Percentiles rank a stretch among this genome's conserved stretches.
These are phyloP conservation scores for Byssochlamys sp. DNA, from an alignment of 2,329 filamentous ascomycete genomes.

Conservation along the genomic window DNA sequence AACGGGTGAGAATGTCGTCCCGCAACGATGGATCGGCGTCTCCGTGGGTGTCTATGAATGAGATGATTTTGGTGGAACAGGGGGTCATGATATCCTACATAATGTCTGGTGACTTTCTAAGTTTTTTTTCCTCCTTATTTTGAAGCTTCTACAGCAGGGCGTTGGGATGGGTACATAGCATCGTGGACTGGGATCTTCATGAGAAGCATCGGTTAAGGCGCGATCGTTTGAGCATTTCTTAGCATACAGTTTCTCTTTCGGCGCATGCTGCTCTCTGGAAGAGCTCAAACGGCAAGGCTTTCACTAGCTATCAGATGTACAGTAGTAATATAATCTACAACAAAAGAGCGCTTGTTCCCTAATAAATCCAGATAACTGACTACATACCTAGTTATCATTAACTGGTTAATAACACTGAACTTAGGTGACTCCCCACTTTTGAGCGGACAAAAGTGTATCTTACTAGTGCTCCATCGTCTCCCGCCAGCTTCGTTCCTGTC, in stretches of 20 bases:
- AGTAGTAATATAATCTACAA: not conserved
- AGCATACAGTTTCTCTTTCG: not conserved
- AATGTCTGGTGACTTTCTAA: not conserved
- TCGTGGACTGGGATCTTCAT: not conserved
- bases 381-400: no score
- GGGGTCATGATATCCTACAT: not conserved
- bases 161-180: not conserved
- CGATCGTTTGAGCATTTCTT: not conserved
- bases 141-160: not conserved
- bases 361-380: no score
- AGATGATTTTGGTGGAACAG: not conserved
- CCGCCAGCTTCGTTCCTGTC: no score
- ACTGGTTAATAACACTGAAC: no score
- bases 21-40: conserved; percentile 21
- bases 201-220: not conserved
- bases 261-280: not conserved
- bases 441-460: no score
- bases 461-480: no score
- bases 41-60: conserved; percentile 11
- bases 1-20: conserved; percentile 14
- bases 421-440: no score
- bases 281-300: not conserved
- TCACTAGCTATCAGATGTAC: not conserved
- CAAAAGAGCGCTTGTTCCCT: no score
- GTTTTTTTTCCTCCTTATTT: not conserved